Evolutionary conservation across 2,329 filamentous ascomycete genomes (phyloP).

Genomic region (Neonectria coccinea): DNA sequence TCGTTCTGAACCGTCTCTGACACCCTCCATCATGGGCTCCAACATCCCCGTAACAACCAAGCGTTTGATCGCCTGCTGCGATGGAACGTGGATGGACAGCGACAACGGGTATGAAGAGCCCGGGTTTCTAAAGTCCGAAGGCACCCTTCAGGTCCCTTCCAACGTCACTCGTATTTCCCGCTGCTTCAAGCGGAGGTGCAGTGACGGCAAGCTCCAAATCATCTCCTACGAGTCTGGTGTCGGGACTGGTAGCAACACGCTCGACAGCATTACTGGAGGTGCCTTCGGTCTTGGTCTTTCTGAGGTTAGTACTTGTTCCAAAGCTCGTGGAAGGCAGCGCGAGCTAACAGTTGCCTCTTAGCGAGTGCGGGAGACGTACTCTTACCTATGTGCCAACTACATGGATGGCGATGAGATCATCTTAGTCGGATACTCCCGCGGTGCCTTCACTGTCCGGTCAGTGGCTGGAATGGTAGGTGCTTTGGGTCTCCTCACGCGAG

Average conservation of each 20-base stretch:
- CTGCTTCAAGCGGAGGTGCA: constrained; percentile 64
- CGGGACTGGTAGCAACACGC: constrained; percentile 62
- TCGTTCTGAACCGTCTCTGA: not conserved
- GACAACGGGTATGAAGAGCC: constrained; percentile 61
- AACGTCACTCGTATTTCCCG: constrained; percentile 72
- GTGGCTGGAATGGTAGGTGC: constrained; percentile 65
- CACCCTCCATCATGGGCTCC: constrained; percentile 4
- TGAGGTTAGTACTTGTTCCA: constrained; percentile 54
- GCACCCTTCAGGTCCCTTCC: constrained; percentile 64
- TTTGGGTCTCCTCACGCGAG: constrained; percentile 64
- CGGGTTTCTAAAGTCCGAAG: constrained; percentile 50
- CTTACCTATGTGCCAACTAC: constrained; percentile 72
- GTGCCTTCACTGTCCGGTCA: constrained; percentile 69
- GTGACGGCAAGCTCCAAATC: constrained; percentile 66
- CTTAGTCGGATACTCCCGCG: constrained; percentile 68
- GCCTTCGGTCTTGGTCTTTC: constrained; percentile 67
- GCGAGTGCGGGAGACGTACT: constrained; percentile 70
- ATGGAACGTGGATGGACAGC: constrained; percentile 67
- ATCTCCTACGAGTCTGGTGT: constrained; percentile 72
- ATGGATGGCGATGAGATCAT: constrained; percentile 68
- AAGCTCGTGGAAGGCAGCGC: not conserved
- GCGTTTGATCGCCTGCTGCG: constrained; percentile 64
- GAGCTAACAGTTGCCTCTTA: constrained; percentile 45
- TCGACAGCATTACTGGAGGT: constrained; percentile 66
- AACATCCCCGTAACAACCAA: constrained; percentile 48